phyloP scores from a whole-genome alignment of 1,139 yeast genomes.

The Kodamaea alishanica region DNA sequence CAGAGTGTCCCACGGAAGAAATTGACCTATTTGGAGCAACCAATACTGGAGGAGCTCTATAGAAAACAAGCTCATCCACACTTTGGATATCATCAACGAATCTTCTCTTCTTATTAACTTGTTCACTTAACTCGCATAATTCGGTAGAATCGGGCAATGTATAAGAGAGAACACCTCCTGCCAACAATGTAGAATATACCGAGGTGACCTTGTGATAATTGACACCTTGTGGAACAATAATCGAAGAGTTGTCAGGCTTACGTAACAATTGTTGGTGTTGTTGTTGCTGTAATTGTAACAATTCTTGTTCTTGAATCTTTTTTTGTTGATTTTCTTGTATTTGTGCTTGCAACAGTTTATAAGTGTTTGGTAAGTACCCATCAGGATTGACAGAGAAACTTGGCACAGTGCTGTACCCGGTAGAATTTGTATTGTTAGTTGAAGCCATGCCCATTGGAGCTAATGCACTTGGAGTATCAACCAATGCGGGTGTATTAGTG shows the following conservation, averaged over 20 bases:
- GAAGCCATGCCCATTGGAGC: constrained; percentile 32
- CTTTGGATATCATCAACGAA: constrained; percentile 17
- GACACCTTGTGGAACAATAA: constrained; percentile 18
- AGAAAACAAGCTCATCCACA: constrained; percentile 64
- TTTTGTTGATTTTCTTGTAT: constrained; percentile 17
- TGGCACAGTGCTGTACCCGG: constrained; percentile 15
- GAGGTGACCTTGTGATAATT: constrained; percentile 33
- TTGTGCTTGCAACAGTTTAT: constrained; percentile 18
- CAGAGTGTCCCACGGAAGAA: constrained; percentile 58
- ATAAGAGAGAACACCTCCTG: constrained; percentile 43
- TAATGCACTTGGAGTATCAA: not conserved
- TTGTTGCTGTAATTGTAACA: constrained; percentile 17
- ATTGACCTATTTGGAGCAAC: constrained; percentile 46
- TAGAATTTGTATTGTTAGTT: constrained; percentile 16
- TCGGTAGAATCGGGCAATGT: constrained; percentile 22
- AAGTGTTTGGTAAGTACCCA: constrained; percentile 13
- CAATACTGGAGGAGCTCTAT: constrained; percentile 71
- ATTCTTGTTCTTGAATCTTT: constrained; percentile 16
- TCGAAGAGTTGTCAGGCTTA: constrained; percentile 15
- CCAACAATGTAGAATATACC: constrained; percentile 33
- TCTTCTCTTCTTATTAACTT: constrained; percentile 23
- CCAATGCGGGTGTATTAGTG: constrained; percentile 9
- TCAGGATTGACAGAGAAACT: constrained; percentile 12
- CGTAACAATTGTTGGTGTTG: constrained; percentile 19
- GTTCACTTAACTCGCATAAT: constrained; percentile 11